Evolutionary conservation across 2,329 filamentous ascomycete species (phyloP).

Genomic region (Colletotrichum somersetense): DNA sequence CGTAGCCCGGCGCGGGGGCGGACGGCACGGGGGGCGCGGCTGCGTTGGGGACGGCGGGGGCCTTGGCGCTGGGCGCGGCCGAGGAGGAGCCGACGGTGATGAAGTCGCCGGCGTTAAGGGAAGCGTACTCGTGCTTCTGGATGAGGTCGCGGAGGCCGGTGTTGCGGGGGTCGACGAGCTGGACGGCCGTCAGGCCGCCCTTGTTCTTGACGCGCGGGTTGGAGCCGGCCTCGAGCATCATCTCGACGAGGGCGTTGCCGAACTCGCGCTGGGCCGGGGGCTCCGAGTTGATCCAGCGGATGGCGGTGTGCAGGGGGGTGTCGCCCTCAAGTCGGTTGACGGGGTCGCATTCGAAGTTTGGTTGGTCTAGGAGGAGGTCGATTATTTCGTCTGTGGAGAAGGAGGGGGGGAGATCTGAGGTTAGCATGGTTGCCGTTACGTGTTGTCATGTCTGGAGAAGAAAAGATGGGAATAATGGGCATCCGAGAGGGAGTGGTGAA

Average conservation of each 20-base stretch:
- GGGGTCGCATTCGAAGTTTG: slow-evolving; percentile 87
- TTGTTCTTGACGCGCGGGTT: slow-evolving; percentile 74
- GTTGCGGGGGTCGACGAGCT: slow-evolving; percentile 81
- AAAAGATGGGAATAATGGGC: background rate
- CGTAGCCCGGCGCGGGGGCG: slow-evolving; percentile 40
- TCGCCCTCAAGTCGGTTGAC: slow-evolving; percentile 78
- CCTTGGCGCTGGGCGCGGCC: slow-evolving; percentile 20
- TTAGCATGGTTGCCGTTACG: background rate
- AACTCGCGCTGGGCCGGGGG: slow-evolving; percentile 72
- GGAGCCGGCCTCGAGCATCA: slow-evolving; percentile 85
- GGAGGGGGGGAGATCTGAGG: background rate
- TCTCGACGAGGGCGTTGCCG: slow-evolving; percentile 76
- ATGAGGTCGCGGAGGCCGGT: slow-evolving; percentile 71
- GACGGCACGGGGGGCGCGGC: slow-evolving; percentile 42
- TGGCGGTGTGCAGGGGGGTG: slow-evolving; percentile 83
- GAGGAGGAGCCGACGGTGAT: slow-evolving; percentile 53
- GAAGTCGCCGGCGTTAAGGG: slow-evolving; percentile 70
- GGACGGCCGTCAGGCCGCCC: slow-evolving; percentile 76
- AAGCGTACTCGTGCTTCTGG: slow-evolving; percentile 77
- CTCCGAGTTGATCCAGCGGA: slow-evolving; percentile 81
- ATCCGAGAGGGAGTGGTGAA: background rate
- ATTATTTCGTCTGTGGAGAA: slow-evolving; percentile 77
- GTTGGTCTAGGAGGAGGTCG: slow-evolving; percentile 85
- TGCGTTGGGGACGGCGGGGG: slow-evolving; percentile 31
- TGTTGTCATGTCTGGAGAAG: background rate